phyloP scores from a whole-genome alignment of 139 green algal genomes.

The Spirogloea muscicola region DNA sequence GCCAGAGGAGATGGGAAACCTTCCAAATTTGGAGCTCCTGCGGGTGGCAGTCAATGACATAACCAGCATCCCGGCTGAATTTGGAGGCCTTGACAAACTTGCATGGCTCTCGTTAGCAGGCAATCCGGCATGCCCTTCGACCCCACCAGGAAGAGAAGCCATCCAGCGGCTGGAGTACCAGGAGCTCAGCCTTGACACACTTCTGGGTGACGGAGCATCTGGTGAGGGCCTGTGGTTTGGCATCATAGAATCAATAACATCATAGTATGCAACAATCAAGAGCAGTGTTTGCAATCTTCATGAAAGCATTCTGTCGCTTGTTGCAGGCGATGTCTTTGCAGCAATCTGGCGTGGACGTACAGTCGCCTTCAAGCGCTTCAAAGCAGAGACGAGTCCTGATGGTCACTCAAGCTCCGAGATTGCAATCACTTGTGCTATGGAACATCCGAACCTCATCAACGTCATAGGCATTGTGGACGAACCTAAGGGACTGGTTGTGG shows the following conservation, averaged over 20 bases:
- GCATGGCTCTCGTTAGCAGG: slow-evolving; percentile 73
- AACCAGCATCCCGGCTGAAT: slow-evolving; percentile 46
- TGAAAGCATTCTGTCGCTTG: no score
- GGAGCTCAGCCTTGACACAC: slow-evolving; percentile 55
- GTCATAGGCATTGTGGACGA: slow-evolving; percentile 53
- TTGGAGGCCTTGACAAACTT: slow-evolving; percentile 51
- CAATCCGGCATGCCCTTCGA: slow-evolving; percentile 60
- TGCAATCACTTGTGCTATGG: slow-evolving; percentile 55
- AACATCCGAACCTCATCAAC: slow-evolving; percentile 64
- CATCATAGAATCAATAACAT: no score
- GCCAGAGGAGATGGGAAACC: slow-evolving; percentile 53
- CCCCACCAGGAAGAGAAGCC: slow-evolving; percentile 19
- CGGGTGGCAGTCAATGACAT: slow-evolving; percentile 63
- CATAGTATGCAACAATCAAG: no score
- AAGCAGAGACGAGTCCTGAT: slow-evolving; percentile 49
- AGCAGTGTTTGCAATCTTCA: no score
- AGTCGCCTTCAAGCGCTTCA: slow-evolving; percentile 76
- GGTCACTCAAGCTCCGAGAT: slow-evolving; percentile 70
- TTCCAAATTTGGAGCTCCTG: slow-evolving; percentile 69
- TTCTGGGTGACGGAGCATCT: slow-evolving; percentile 74
- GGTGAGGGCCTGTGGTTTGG: no score
- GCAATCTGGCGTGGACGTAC: slow-evolving; percentile 40
- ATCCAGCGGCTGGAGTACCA: slow-evolving; percentile 43
- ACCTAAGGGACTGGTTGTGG: slow-evolving; percentile 52
- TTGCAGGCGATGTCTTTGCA: slow-evolving; percentile 35